Evolutionary conservation across 305 asterid genomes (phyloP), one percentile per base, ranked within the genome.

Genomic region (Solanum hybrid): DNA sequence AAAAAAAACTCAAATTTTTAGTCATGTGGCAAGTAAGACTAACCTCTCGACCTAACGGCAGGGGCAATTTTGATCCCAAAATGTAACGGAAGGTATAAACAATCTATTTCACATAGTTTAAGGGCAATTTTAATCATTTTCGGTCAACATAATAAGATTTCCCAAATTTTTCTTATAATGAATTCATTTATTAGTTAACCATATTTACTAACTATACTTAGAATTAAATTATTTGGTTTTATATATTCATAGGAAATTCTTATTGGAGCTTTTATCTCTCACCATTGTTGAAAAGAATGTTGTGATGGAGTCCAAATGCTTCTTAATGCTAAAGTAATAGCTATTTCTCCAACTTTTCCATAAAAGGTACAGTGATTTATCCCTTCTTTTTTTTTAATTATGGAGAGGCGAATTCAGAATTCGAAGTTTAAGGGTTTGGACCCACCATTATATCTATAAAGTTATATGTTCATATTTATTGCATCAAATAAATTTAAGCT

Each of bases 1-100:
- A 32, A 32, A 32, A 31, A 32, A 5, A 32, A 32, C 35, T 32
- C 35, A 32, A 32, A 32, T 4, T 32, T 32, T 32, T 32, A 32
- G 35, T 32, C 35, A 32, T 32, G 35, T 32, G 35, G 35, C n/a
- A 60, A 20, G 71, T 60, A 0, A 60, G 26, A 60, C 71, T 7
- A 20, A 20, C 1, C 26, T 7, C 71, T 60, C 26, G 1, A 60
- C 11, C 0, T 60, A 20, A 60, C 12, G 5, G 11, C 5, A 3
- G 0, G 0, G 2, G 1, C 1, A 60, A 0, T 60, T 60, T 60
- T 3, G 1, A 60, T 20, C 10, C 0, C 5, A 60, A 60, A 60
- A 60, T 20, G 0, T 60, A 20, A 60, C 0, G 0, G 0, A 20
- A 56, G 26, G 2, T 56, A 17, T 56, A 56, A 56, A 20, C 1